phyloP scores from a whole-genome alignment of 2,329 filamentous ascomycete species.

The Ophiocordyceps camponoti-floridani region DNA sequence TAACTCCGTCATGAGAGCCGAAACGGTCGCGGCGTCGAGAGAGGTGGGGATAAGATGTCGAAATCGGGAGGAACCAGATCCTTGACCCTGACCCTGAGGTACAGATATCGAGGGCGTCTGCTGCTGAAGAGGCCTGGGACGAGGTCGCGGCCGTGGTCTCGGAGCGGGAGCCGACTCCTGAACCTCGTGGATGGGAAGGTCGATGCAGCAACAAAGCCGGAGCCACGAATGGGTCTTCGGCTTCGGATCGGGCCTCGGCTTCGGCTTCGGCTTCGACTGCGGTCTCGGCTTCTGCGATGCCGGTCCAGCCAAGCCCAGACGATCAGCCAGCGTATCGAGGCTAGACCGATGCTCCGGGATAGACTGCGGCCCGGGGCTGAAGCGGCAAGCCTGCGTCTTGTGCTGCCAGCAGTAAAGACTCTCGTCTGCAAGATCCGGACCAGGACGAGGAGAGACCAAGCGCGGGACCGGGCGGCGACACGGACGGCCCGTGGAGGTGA shows the following conservation, averaged over 20 bases:
- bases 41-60: conserved; percentile 46
- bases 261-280: too few species aligned
- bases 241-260: conserved; percentile 1
- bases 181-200: conserved; percentile 25
- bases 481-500: conserved; percentile 65
- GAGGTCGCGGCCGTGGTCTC: conserved; percentile 22
- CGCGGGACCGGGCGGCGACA: conserved; percentile 55
- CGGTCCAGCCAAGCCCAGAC: conserved; percentile 54
- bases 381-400: conserved; percentile 57
- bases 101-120: conserved; percentile 6
- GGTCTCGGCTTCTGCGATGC: conserved; percentile 5
- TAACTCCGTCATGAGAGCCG: conserved; percentile 58
- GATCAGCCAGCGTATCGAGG: conserved; percentile 70
- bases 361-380: conserved; percentile 30
- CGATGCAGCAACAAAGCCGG: conserved; percentile 34
- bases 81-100: conserved; percentile 4
- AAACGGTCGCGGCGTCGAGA: conserved; percentile 49
- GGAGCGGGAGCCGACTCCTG: conserved; percentile 16
- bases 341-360: conserved; percentile 52
- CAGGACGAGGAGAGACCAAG: conserved; percentile 9
- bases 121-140: conserved; percentile 22
- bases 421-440: conserved; percentile 33
- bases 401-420: conserved; percentile 89
- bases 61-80: conserved; percentile 13
- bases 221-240: conserved; percentile 14